Conservation (phyloP, 208 protist genomes). For the Acanthamoeba culbertsoni region DNA sequence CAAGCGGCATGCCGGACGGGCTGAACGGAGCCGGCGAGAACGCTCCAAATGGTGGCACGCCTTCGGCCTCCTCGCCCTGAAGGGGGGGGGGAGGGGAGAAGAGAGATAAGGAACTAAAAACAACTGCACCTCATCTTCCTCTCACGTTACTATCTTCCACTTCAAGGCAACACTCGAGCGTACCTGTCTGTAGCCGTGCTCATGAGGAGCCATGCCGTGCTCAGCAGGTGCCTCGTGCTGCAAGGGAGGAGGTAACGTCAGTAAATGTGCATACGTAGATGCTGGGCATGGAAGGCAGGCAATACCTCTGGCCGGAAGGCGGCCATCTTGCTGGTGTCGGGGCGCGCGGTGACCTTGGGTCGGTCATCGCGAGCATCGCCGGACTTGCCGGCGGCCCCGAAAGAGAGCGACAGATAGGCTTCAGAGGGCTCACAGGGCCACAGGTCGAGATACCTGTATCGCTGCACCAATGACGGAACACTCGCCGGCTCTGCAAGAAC, state of each 20-base stretch:
- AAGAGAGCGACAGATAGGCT: not conserved
- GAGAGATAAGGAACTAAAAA: no score
- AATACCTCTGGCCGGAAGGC: not conserved
- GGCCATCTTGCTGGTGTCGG: not conserved
- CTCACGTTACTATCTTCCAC: no score
- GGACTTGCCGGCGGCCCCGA: not conserved
- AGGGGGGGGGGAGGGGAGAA: no score
- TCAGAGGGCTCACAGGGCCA: not conserved
- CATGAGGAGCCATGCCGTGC: no score
- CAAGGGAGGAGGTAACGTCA: no score
- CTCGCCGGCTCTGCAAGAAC: not conserved
- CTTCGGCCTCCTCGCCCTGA: not conserved
- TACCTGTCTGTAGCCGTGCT: no score
- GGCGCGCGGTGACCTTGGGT: not conserved
- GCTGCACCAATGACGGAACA: not conserved
- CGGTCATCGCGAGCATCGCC: not conserved
- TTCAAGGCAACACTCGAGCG: no score
- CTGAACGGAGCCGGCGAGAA: not conserved
- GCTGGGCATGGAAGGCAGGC: no score
- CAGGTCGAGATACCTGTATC: constrained; percentile 9
- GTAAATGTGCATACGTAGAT: no score
- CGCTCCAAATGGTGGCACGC: not conserved
- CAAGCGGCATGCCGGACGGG: not conserved
- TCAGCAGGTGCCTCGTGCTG: no score
- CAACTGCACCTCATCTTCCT: no score